Evolutionary conservation across 495 filamentous ascomycete genomes (phyloP).

Genomic region (Neurospora sp.): DNA sequence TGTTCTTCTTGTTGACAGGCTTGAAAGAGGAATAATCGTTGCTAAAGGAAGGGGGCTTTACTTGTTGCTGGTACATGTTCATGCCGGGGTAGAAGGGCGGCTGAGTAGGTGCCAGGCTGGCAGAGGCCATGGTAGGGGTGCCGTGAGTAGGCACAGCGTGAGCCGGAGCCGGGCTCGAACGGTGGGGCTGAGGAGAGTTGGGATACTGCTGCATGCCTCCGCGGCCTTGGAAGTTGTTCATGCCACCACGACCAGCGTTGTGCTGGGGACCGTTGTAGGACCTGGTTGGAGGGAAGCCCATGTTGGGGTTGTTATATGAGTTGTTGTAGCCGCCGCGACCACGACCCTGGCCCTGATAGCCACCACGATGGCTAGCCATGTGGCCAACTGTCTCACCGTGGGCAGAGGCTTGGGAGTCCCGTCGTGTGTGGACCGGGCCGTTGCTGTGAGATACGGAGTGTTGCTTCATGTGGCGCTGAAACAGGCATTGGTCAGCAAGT

Average conservation of each 20-base stretch:
- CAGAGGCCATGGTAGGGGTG: conserved; percentile 57
- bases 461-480: conserved; percentile 47
- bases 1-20: conserved; percentile 30
- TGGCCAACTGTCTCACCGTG: conserved; percentile 66
- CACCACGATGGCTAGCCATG: conserved; percentile 36
- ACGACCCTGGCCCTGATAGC: conserved; percentile 40
- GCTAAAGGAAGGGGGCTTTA: conserved; percentile 51
- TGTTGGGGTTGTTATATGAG: conserved; percentile 47
- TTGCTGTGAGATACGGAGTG: conserved; percentile 42
- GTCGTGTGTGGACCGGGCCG: conserved; percentile 61
- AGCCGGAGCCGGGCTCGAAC: conserved; percentile 59
- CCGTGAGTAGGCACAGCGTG: conserved; percentile 50
- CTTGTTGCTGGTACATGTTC: conserved; percentile 52
- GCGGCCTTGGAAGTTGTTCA: conserved; percentile 52
- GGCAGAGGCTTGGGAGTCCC: conserved; percentile 71
- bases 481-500: conserved; percentile 21
- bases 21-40: conserved; percentile 15
- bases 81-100: conserved; percentile 46
- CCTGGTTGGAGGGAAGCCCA: conserved; percentile 54
- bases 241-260: conserved; percentile 55
- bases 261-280: conserved; percentile 41
- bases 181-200: conserved; percentile 54
- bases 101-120: conserved; percentile 47
- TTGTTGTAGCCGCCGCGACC: conserved; percentile 50
- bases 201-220: conserved; percentile 48